Base-by-base conservation (phyloP, 805 yeast genomes). In the Candida maris region DNA sequence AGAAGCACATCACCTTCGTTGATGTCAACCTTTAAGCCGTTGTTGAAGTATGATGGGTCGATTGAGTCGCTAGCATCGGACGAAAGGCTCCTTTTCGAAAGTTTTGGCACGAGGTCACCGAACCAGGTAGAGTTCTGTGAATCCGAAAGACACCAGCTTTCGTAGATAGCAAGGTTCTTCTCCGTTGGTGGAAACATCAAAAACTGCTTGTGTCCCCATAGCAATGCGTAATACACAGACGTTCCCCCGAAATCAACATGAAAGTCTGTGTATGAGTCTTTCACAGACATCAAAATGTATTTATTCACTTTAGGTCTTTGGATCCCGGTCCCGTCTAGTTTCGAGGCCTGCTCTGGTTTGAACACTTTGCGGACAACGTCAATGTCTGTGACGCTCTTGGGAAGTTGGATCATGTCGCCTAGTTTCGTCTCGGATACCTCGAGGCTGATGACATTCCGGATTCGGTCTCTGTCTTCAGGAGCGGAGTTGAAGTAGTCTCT, bases 231-330 rank as follows among this genome's bases (percentile, higher is more conserved):
- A 56, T 85, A 88, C 4, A 88, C 97, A 1, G 93, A 83, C 0
- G 96, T 85, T 0, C 96, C 97, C 2, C 94, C 93, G 57, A 88
- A 88, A 57, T 88, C 97, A 28, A 88, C 68, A 58, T 88, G 97
- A 61, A 87, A 88, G 56, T 88, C 97, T 0, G 96, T 88, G 55
- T 75, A 88, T 2, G 93, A 78, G 41, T 81, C 76, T 18, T 70
- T 65, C 3, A 85, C 95, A 1, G 94, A 83, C 95, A 88, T 88
- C 27, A 88, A 65, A 44, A 94, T 81, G 56, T 88, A 88, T 37
- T 80, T 76, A 15, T 87, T 77, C 2, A 82, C 84, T 43, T 77
- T 71, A 1, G 87, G 84, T n/a, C 42, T 39, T 17, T 59, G 61
- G 4, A 54, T 47, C 4, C 32, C 38, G 16, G 44, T 28, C 12